A percentile compares a stretch with the other conserved stretches of the same genome.
Conservation (phyloP, 805 yeast species). For the Starmerella cellae region DNA sequence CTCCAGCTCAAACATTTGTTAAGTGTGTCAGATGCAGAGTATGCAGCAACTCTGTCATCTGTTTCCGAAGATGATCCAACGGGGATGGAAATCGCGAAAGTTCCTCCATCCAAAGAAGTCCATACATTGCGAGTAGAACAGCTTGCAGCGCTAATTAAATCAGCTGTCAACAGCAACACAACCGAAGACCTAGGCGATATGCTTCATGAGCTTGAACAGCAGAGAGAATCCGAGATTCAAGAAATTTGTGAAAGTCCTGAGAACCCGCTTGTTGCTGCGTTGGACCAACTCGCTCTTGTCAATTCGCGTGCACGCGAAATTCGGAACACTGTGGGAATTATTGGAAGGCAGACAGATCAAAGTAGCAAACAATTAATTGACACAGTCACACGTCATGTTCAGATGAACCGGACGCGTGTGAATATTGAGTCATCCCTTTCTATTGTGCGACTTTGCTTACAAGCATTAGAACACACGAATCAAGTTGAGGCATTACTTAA, state of each 20-base stretch:
- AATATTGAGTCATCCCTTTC: slow-evolving; percentile 61
- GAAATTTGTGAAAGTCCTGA: slow-evolving; percentile 50
- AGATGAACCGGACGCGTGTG: slow-evolving; percentile 26
- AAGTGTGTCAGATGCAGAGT: slow-evolving; percentile 11
- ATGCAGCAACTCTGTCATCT: slow-evolving; percentile 1
- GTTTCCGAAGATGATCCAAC: not conserved
- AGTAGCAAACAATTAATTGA: slow-evolving; percentile 55
- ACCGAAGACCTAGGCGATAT: slow-evolving; percentile 43
- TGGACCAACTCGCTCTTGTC: slow-evolving; percentile 50
- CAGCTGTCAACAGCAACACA: slow-evolving; percentile 42
- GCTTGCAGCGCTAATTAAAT: slow-evolving; percentile 59
- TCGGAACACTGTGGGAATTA: slow-evolving; percentile 39
- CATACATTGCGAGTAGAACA: slow-evolving; percentile 47
- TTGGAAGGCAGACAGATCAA: slow-evolving; percentile 45
- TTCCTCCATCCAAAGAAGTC: not conserved
- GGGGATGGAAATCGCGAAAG: not conserved
- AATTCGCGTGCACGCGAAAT: slow-evolving; percentile 45
- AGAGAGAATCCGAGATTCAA: slow-evolving; percentile 51
- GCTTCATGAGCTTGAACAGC: slow-evolving; percentile 43
- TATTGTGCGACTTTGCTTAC: slow-evolving; percentile 58
- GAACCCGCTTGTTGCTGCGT: slow-evolving; percentile 35
- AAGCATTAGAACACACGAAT: slow-evolving; percentile 74
- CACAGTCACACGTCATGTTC: slow-evolving; percentile 21
- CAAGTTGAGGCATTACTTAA: slow-evolving; percentile 70
- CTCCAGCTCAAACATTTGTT: slow-evolving; percentile 19